Evolutionary conservation across 345 rosid species (phyloP), one percentile per base, ranked within the genome.

Genomic region (Mercurialis annua): DNA sequence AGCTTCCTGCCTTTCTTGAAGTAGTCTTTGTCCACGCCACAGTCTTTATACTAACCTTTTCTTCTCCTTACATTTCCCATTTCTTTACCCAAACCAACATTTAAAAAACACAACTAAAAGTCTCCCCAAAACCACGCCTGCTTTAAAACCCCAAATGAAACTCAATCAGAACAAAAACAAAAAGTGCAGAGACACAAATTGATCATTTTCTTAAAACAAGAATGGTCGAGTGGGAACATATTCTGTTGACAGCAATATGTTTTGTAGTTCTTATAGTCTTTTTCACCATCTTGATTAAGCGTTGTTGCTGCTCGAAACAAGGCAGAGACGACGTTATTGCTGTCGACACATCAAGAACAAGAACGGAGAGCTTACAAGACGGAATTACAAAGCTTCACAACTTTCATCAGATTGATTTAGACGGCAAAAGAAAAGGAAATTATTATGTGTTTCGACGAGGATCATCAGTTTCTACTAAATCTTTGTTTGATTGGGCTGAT

Each of bases 401-500:
- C 10, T 72, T 55, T 36, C 73, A 67, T 71, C 83, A 78, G 58
- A 60, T 76, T 75, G 84, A 64, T 17, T 77, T 71, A 5, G 85
- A 85, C 47, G 73, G 69, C 83, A 83, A 80, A 68, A 81, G 78
- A 46, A 74, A 78, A 69, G 89, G 85, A 33, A 77, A 74, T 65
- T 80, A 81, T 69, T 54, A 77, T 23, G 83, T 78, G 51, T 76
- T 85, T 53, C 81, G 87, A 23, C 82, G 85, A 0, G 86, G 81
- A n/a, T n/a, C n/a, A n/a, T n/a, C n/a, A 30, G 73, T 27, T 50
- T 65, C 80, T 1, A 54, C 75, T n/a, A 73, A 77, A 36, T 78
- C 78, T 60, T 60, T 88, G 57, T 93, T 93, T 75, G 74, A 21
- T 64, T 92, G 98, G 98, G 68, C 81, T 47, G 97, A 90, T 67